Percentiles rank a stretch among this genome's conserved stretches.
Conservation (phyloP, 164 flowering plant species). For the Chloranthus sessilifolius region DNA sequence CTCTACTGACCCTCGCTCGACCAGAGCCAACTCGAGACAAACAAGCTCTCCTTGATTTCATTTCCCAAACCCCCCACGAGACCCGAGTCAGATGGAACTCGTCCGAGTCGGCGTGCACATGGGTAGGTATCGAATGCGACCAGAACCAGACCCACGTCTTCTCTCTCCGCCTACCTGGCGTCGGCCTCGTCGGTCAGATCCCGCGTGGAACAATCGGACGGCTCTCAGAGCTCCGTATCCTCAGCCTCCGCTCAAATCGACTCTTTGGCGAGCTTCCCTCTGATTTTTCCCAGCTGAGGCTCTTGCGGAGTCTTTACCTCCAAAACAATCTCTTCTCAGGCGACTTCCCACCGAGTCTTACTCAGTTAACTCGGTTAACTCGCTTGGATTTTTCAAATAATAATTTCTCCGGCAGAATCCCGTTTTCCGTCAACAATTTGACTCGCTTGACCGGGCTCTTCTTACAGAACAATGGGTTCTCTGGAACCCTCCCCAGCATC, state of each 20-base stretch:
- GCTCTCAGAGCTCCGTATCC: slow-evolving; percentile 56
- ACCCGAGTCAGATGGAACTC: slow-evolving; percentile 61
- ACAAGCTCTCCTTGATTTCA: slow-evolving; percentile 67
- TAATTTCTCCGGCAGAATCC: slow-evolving; percentile 59
- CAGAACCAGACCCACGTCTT: slow-evolving; percentile 27
- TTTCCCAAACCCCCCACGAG: slow-evolving; percentile 41
- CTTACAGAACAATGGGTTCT: slow-evolving; percentile 57
- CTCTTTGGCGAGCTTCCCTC: slow-evolving; percentile 64
- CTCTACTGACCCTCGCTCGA: slow-evolving; percentile 11
- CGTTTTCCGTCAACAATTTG: slow-evolving; percentile 59
- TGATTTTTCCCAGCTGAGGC: slow-evolving; percentile 56
- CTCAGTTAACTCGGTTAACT: slow-evolving; percentile 32
- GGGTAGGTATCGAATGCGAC: slow-evolving; percentile 81
- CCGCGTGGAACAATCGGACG: slow-evolving; percentile 57
- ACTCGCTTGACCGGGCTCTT: slow-evolving; percentile 53
- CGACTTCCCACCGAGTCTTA: slow-evolving; percentile 45
- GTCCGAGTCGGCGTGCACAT: slow-evolving; percentile 55
- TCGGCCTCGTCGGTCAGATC: slow-evolving; percentile 66
- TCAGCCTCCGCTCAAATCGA: slow-evolving; percentile 72
- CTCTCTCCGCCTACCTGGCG: slow-evolving; percentile 73
- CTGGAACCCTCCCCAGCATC: slow-evolving; percentile 65
- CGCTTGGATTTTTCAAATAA: slow-evolving; percentile 69
- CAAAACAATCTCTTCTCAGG: slow-evolving; percentile 68
- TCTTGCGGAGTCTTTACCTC: slow-evolving; percentile 54
- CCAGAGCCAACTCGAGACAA: slow-evolving; percentile 68